Evolutionary conservation across 2,329 filamentous ascomycete species (phyloP).

Genomic region (Colletotrichum godetiae): DNA sequence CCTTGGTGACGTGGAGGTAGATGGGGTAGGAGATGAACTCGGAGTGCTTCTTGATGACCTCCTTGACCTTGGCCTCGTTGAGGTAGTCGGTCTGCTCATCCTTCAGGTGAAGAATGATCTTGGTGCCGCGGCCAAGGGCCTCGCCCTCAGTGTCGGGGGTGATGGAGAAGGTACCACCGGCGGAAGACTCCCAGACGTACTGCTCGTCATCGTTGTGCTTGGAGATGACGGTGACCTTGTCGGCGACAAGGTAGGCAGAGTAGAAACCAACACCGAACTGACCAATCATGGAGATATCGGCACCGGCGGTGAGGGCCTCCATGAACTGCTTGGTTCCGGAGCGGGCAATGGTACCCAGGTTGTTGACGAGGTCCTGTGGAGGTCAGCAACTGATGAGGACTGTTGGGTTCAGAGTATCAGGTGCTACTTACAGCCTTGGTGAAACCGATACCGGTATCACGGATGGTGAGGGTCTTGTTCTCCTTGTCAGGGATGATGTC

Average conservation of each 20-base stretch:
- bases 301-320: constrained; percentile 98
- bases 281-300: constrained; percentile 99
- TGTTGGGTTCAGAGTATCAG: neutral
- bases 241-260: constrained; percentile 99
- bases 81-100: constrained; percentile 99
- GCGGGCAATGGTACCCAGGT: constrained; percentile 98
- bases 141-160: constrained; percentile 89
- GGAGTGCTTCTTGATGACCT: constrained; percentile 99
- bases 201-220: constrained; percentile 99
- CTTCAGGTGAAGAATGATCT: constrained; percentile 99
- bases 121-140: constrained; percentile 91
- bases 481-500: constrained; percentile 99
- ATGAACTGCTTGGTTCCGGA: constrained; percentile 99
- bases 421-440: constrained; percentile 91
- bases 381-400: constrained; percentile 48
- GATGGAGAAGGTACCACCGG: constrained; percentile 97
- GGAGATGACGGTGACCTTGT: constrained; percentile 93
- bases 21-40: constrained; percentile 99
- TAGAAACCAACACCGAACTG: constrained; percentile 99
- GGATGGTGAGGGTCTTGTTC: constrained; percentile 96
- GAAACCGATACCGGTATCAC: constrained; percentile 99
- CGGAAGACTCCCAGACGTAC: constrained; percentile 99
- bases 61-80: constrained; percentile 99
- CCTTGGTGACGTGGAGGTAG: constrained; percentile 99
- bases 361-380: constrained; percentile 95